Base-by-base conservation (phyloP, 2,329 filamentous ascomycete species). In the Arthrobotrys sinensis region DNA sequence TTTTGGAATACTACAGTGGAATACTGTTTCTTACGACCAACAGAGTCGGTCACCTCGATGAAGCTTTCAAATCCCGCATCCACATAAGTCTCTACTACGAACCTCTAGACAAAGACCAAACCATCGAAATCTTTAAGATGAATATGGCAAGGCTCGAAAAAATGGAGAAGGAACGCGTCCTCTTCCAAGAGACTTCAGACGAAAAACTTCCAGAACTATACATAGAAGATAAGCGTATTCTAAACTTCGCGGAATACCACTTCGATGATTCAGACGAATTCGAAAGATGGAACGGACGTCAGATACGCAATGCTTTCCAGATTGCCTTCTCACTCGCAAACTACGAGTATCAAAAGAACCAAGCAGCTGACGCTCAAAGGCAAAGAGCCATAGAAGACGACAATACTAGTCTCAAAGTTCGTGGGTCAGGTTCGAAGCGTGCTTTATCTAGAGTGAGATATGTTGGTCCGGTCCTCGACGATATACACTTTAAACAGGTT, bases 51-150 rank as follows among this genome's bases (percentile, higher is more conserved):
- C 83, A 83, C 1, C 84, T 88, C 2, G 87, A 88, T 63, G 86
- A 86, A 69, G 87, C 87, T 0, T 87, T 87, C 82, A 85, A 85
- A 81, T 87, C 86, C 0, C 84, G 86, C 14, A 86, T 87, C 45
- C 86, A 87, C 68, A 80, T 86, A 16, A 84, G 82, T 0, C 82
- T 87, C 0, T 86, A 85, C 82, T 87, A 87, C 70, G 83, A 80
- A 7, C 66, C 80, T 0, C 80, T 84, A 0, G 67, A 81, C 24
- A 34, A 71, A 6, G 52, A 57, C 0, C 80, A 81, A 0, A 80
- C 82, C 0, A 12, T 11, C 1, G 53, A 79, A 36, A 76, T 84
- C 21, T 84, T 83, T 83, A 80, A 28, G 19, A 55, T 69, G 48
- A 69, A 69, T 52, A 64, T 85, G 0, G 45, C 67, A 1, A 75